Evolutionary conservation across 192 early-diverging fungal species (phyloP), one percentile per base, ranked within the genome.

Genomic region (Coemansia sp.): DNA sequence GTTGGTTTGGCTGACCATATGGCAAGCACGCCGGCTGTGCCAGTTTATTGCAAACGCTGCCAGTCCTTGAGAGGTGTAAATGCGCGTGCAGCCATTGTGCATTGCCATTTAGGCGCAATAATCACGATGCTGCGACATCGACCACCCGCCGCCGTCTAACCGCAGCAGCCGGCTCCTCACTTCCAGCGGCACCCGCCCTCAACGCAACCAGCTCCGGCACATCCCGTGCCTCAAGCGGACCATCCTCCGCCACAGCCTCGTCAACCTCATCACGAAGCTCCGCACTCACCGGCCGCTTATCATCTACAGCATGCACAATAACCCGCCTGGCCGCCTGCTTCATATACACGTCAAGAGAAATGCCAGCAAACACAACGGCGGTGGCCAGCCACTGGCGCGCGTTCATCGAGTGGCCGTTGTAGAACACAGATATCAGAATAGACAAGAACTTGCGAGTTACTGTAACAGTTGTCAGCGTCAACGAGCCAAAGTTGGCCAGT

Each of bases 381-480:
- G 97, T 91, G 17, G 90, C 87, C 12, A 63, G 60, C 97, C 96
- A 99, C 72, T 99, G 97, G 5, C 87, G 87, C 35, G 78, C 24
- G 25, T 83, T 87, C 19, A 99, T 74, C 0, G 77, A 45, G 75
- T 98, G 95, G 48, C 87, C 85, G 66, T 93, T 97, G 84, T 86
- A 90, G 60, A 97, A 85, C 25, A 99, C 91, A 32, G 90, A 92
- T 37, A 99, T 78, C 58, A 99, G 67, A 70, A 99, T 94, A 1
- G 93, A 94, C 59, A 97, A 91, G 72, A 99, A 90, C 75, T 99
- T 99, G 53, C 97, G 85, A 0, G 95, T 96, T 23, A 99, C 95
- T 0, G 93, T 99, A 37, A 97, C 88, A 5, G 92, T 97, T n/a
- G 95, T 94, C 35, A 97, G 75, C 9, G 86, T 85, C 25, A 99